These are phyloP conservation scores for Trichoderma orchidacearum DNA, from an alignment of 495 filamentous ascomycete genomes.

Conservation along the genomic window DNA sequence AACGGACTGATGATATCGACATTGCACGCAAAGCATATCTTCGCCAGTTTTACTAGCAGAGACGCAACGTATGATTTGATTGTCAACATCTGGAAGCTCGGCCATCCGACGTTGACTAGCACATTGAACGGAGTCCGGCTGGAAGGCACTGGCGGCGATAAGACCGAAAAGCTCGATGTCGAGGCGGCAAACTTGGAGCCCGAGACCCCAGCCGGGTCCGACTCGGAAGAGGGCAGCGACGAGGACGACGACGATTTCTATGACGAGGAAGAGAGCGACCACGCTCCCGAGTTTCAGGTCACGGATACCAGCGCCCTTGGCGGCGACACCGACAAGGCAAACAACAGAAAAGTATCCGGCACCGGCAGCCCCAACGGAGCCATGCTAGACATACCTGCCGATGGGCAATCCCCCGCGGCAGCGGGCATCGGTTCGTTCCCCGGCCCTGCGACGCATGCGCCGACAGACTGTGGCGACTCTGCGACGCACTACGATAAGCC, in stretches of 20 bases:
- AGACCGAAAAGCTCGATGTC: conserved; percentile 70
- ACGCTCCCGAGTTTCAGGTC: conserved; percentile 44
- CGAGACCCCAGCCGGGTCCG: conserved; percentile 11
- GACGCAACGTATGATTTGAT: conserved; percentile 96
- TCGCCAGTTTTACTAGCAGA: conserved; percentile 85
- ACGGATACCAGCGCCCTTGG: conserved; percentile 46
- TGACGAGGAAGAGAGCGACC: conserved; percentile 57
- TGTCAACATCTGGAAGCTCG: conserved; percentile 96
- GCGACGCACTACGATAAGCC: conserved; percentile 70
- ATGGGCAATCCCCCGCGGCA: conserved; percentile 21
- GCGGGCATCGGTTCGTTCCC: conserved; percentile 57
- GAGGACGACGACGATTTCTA: conserved; percentile 53
- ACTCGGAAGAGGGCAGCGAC: conserved; percentile 49
- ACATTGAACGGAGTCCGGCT: conserved; percentile 77
- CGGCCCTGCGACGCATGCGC: conserved; percentile 67
- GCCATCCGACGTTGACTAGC: conserved; percentile 78
- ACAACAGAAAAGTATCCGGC: conserved; percentile 55
- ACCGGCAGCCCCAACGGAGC: conserved; percentile 34
- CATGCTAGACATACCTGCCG: conserved; percentile 37
- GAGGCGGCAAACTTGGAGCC: conserved; percentile 4
- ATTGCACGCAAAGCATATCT: conserved; percentile 84
- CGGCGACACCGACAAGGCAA: conserved; percentile 44
- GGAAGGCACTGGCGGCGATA: conserved; percentile 68
- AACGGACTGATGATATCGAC: conserved; percentile 97
- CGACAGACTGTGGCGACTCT: conserved; percentile 70